Evolutionary conservation across 208 protist genomes (phyloP).

Genomic region (Phytomonas sp.): DNA sequence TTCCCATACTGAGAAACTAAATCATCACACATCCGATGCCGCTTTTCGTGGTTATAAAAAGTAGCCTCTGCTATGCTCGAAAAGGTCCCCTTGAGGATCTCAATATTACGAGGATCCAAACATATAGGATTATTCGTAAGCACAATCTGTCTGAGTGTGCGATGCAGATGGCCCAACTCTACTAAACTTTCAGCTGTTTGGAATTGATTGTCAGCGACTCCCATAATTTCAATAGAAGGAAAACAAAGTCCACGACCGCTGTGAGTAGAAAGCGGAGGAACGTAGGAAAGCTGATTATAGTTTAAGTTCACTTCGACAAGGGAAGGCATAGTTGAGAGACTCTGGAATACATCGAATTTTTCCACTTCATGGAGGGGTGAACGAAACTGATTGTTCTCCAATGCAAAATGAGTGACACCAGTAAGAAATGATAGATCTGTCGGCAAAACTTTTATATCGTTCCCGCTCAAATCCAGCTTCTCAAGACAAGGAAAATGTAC

Average conservation of each 20-base stretch:
- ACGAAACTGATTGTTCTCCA: slow-evolving; percentile 67
- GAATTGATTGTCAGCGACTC: slow-evolving; percentile 56
- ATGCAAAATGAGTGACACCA: slow-evolving; percentile 73
- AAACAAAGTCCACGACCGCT: slow-evolving; percentile 19
- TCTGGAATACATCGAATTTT: slow-evolving; percentile 36
- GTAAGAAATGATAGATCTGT: slow-evolving; percentile 57
- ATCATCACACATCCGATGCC: neutral
- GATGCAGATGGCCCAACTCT: slow-evolving; percentile 47
- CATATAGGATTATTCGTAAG: slow-evolving; percentile 1
- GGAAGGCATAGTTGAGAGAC: slow-evolving; percentile 75
- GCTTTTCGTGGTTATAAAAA: neutral
- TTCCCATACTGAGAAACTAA: neutral
- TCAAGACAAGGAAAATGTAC: slow-evolving; percentile 54
- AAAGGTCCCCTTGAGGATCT: neutral
- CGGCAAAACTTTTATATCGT: slow-evolving; percentile 57
- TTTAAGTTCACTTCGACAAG: slow-evolving; percentile 80
- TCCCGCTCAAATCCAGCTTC: slow-evolving; percentile 78
- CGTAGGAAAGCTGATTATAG: slow-evolving; percentile 50
- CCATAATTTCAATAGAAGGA: slow-evolving; percentile 60
- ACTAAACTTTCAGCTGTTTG: slow-evolving; percentile 23
- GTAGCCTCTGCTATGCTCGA: neutral
- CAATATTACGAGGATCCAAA: neutral
- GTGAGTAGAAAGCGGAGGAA: slow-evolving; percentile 42
- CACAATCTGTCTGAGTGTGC: slow-evolving; percentile 42
- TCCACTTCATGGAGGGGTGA: neutral